Base-by-base conservation (phyloP, 2,329 filamentous ascomycete species). In the Fusarium piperis region DNA sequence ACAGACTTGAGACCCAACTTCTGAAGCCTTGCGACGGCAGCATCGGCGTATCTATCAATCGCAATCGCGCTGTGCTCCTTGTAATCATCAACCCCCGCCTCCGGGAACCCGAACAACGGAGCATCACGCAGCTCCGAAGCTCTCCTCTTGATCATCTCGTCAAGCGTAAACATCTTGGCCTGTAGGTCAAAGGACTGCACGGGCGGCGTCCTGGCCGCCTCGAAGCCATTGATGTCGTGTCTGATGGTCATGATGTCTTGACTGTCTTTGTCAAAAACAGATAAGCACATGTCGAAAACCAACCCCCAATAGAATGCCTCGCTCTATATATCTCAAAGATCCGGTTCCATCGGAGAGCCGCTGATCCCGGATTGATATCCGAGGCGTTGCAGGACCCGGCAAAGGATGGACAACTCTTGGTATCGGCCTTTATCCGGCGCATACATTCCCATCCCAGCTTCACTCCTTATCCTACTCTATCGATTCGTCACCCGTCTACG, bases 21-120 rank as follows among this genome's bases (percentile, higher is more conserved):
- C 5, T 68, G 65, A 0, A 76, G 56, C 41, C 32, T 74, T 0
- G 53, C 55, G 46, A 75, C 74, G 2, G 74, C 74, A 9, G 72
- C 72, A 59, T 76, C 74, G 1, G 61, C 74, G 46, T 74, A 76
- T 36, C 53, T 60, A 23, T 76, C 74, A 15, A 76, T 35, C 1
- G 64, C 67, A 1, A 65, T 51, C 16, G 74, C 74, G 16, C 65
- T 75, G 18, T 76, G 70, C 11, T 76, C 74, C 15, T 57, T 68
- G 6, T 70, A 76, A 18, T 76, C 72, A 16, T 71, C 67, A 11
- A 67, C 58, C 0, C 62, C 72, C 1, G 59, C 26, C 18, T 64
- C 71, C 0, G 73, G 73, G 3, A 60, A 64, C 2, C 71, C 73
- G 4, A 75, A 26, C 3, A 72, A 39, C 2, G 70, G 56, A 0